Evolutionary conservation across 805 yeast species (phyloP), one percentile per base, ranked within the genome.

Genomic region (Starmerella cellae): DNA sequence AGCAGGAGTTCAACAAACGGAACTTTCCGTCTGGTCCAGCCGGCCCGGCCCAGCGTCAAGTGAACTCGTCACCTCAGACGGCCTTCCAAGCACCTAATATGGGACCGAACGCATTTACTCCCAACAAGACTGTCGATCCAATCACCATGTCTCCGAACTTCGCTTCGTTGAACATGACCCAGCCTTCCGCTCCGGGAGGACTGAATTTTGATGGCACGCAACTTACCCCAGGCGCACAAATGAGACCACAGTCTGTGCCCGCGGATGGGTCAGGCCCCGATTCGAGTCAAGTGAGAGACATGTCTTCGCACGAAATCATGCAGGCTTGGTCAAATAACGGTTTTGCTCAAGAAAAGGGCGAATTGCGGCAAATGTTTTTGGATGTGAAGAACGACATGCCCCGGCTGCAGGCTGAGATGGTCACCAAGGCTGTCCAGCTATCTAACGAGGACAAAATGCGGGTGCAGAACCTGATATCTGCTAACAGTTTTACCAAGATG

Each of bases 381-480:
- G 93, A 81, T 46, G 85, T 80, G 1, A 67, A 80, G 0, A 66
- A 72, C 21, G 74, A 77, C 14, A 35, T 37, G n/a, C 40, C 47
- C 38, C 79, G 82, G 10, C 71, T 82, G 30, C 72, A 75, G 37
- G 42, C 45, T 3, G 53, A 50, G 33, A 59, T 82, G 44, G 74
- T 75, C 42, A 82, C 59, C 53, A 69, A 80, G 41, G 77, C 91
- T 0, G 66, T 67, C 53, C 61, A 69, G 35, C 64, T 84, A 39
- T 61, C 78, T 1, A 73, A 69, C 22, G 77, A 73, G 24, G 88
- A 82, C 51, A 81, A 79, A 60, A 70, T 66, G 31, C 68, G 73
- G 21, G 68, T 75, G 51, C 67, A 65, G 35, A 68, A 67, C 33
- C 65, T 73, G 24, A 67, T 81, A 26, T 58, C 63, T 26, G 52